A percentile compares a stretch with the other conserved stretches of the same genome.
phyloP scores from a whole-genome alignment of 2,329 filamentous ascomycete genomes.

The Colletotrichum orchidophilum region DNA sequence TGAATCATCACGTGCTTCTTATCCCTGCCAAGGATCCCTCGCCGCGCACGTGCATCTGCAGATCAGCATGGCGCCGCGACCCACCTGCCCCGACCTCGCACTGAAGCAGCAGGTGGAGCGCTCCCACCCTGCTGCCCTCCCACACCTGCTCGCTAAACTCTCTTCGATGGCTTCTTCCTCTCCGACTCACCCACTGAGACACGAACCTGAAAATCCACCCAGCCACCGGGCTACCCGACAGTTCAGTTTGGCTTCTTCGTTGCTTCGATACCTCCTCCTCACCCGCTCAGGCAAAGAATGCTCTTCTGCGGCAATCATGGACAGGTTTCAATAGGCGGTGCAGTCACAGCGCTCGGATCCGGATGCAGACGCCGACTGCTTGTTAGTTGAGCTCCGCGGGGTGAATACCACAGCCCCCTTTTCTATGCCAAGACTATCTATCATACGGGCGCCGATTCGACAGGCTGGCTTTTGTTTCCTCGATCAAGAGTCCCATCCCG shows the following conservation, averaged over 20 bases:
- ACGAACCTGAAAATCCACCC: not conserved
- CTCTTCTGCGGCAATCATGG: not conserved
- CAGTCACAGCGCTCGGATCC: not conserved
- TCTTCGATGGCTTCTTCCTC: not conserved
- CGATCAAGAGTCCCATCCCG: not conserved
- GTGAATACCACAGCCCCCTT: not conserved
- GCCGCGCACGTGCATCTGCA: not conserved
- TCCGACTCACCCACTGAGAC: not conserved
- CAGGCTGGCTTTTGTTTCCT: conserved; percentile 8
- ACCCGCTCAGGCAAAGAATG: not conserved
- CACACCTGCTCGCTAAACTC: not conserved
- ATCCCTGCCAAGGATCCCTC: not conserved
- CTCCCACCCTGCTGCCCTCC: too few relatives aligned
- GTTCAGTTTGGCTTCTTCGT: not conserved
- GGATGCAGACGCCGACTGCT: not conserved
- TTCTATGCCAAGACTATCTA: not conserved
- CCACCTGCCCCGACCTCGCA: not conserved
- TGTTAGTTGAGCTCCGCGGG: not conserved
- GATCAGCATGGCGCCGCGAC: not conserved
- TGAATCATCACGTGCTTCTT: not conserved
- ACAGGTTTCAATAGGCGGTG: not conserved
- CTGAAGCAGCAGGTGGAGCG: not conserved
- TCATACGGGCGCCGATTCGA: conserved; percentile 7
- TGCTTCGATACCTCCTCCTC: not conserved
- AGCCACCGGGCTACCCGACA: not conserved